Evolutionary conservation across 164 flowering plant species (phyloP), one percentile per base, ranked within the genome.

Genomic region (Vitis vinifera): DNA sequence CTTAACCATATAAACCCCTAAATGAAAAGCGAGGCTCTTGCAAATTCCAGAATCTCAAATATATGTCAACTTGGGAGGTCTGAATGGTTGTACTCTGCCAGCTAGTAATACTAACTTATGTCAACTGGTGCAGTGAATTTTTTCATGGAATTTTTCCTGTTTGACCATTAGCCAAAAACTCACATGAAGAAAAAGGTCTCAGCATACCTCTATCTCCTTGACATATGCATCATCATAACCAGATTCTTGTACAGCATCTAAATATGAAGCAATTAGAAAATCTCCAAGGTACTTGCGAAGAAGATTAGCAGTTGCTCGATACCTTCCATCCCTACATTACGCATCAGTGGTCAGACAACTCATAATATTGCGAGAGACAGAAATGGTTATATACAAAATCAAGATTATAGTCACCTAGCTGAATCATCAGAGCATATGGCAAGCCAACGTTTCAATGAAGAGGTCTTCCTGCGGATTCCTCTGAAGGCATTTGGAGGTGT

Each of bases 261-360:
- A 73, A 81, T 95, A 95, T 52, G 93, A 89, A 73, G 93, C 93
- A 76, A 95, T 91, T 23, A 95, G 62, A 75, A 87, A 77, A 82
- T 95, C 99, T 52, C 99, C 98, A 61, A 95, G 88, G 84, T 88
- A 93, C 77, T 90, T 91, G 64, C 98, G 89, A 23, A 95, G 91
- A 66, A 91, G 78, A 79, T 89, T 90, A 60, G 74, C 62, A 13
- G 78, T 77, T 29, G 74, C 57, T 48, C 84, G 72, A 74, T 90
- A 91, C 71, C 66, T 84, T 58, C 98, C 97, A 71, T 81, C 81
- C 84, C 99, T 94, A 63, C 75, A 69, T 66, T 70, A 76, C 37
- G 71, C 29, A 65, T 19, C 31, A 49, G 14, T n/a, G 61, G 30
- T 19, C 13, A 14, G 0, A 23, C 9, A 56, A 31, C 15, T 11